A percentile compares a stretch with the other conserved stretches of the same genome.
phyloP scores from a whole-genome alignment of 768 basidiomycete genomes.

The Tulasnella sp. region DNA sequence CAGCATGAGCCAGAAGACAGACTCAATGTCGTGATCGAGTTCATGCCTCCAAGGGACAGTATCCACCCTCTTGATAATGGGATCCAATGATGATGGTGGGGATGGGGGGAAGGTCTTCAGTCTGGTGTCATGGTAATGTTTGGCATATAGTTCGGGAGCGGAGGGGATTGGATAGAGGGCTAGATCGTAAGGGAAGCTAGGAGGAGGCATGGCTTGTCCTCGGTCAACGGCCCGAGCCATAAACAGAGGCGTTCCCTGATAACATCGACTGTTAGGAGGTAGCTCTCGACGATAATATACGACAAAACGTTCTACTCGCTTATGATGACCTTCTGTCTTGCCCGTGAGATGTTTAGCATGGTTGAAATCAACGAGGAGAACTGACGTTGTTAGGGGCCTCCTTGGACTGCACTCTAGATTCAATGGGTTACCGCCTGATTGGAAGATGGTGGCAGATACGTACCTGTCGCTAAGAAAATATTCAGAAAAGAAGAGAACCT shows the following conservation, averaged over 20 bases:
- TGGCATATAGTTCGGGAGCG: not conserved
- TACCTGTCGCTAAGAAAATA: not conserved
- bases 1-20: conserved; percentile 9
- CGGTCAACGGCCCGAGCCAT: not conserved
- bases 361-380: conserved; percentile 10
- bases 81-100: not conserved
- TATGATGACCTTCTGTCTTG: not conserved
- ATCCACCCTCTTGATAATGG: not conserved
- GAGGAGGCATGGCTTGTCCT: not conserved
- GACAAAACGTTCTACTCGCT: not conserved
- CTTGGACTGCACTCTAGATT: not conserved
- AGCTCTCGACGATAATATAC: not conserved
- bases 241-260: not conserved
- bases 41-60: not conserved
- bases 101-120: not conserved
- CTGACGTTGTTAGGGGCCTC: not conserved
- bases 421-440: not conserved
- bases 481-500: not conserved
- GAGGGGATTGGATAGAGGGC: not conserved
- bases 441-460: not conserved
- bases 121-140: not conserved
- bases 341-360: not conserved
- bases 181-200: not conserved
- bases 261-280: not conserved
- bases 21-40: conserved; percentile 5